Percentiles rank a stretch among this genome's conserved stretches.
These are phyloP conservation scores for Termitomyces sp. DNA, from an alignment of 768 basidiomycete species.

Conservation along the genomic window DNA sequence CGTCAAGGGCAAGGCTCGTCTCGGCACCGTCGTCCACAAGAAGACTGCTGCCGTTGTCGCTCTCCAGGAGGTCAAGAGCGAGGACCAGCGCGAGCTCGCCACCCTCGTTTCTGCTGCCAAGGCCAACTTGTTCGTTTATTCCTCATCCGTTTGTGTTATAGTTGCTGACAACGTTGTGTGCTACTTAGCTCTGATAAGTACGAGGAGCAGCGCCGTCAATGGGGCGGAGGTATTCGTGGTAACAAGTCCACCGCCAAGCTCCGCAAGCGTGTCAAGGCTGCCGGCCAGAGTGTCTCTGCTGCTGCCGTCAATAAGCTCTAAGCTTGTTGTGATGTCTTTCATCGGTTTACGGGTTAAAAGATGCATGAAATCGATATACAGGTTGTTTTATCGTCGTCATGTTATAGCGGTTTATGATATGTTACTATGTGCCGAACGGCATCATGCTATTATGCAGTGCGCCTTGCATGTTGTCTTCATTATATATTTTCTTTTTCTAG, in stretches of 20 bases:
- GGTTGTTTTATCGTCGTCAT: slow-evolving; percentile 9
- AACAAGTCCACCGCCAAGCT: slow-evolving; percentile 94
- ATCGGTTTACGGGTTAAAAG: slow-evolving; percentile 11
- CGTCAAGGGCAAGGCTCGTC: slow-evolving; percentile 96
- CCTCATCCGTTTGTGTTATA: neutral
- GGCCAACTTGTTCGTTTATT: slow-evolving; percentile 85
- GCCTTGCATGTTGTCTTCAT: slow-evolving; percentile 10
- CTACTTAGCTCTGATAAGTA: slow-evolving; percentile 78
- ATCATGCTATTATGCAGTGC: slow-evolving; percentile 17
- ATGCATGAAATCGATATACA: slow-evolving; percentile 5
- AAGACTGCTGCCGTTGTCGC: slow-evolving; percentile 93
- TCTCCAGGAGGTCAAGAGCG: slow-evolving; percentile 90
- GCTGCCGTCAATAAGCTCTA: slow-evolving; percentile 65
- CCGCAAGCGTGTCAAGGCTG: slow-evolving; percentile 89
- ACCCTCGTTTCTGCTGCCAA: slow-evolving; percentile 92
- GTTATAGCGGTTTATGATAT: slow-evolving; percentile 13
- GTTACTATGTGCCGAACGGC: slow-evolving; percentile 12
- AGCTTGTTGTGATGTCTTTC: slow-evolving; percentile 14
- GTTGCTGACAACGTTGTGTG: neutral
- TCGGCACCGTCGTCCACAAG: slow-evolving; percentile 98
- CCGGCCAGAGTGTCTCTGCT: slow-evolving; percentile 62
- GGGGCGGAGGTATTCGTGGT: slow-evolving; percentile 96
- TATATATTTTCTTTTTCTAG: neutral
- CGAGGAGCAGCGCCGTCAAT: slow-evolving; percentile 85
- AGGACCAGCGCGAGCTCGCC: slow-evolving; percentile 90